A percentile compares a stretch with the other conserved stretches of the same genome.
These are phyloP conservation scores for Artemisia tridentata DNA, from an alignment of 129 eudicot species.

Conservation along the genomic window DNA sequence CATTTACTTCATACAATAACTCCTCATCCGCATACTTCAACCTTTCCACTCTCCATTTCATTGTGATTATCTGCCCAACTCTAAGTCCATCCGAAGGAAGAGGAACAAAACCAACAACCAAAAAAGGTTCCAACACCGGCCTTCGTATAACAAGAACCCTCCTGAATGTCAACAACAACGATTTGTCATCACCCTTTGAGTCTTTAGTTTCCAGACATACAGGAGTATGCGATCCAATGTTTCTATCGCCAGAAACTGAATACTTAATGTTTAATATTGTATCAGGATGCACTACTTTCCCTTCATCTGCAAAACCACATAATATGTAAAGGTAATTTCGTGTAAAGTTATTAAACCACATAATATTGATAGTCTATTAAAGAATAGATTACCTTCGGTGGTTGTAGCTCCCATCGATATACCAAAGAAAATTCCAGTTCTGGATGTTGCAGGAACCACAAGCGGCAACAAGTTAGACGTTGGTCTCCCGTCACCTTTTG, in stretches of 20 bases:
- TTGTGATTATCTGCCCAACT: slow-evolving; percentile 86
- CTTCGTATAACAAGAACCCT: slow-evolving; percentile 69
- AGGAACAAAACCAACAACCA: slow-evolving; percentile 93
- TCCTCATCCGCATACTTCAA: slow-evolving; percentile 58
- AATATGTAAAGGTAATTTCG: not conserved
- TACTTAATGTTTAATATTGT: slow-evolving; percentile 72
- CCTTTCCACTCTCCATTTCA: slow-evolving; percentile 94
- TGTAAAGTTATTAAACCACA: not conserved
- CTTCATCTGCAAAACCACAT: slow-evolving; percentile 57
- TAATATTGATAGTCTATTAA: not conserved
- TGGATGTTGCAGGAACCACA: slow-evolving; percentile 66
- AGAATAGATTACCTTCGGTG: slow-evolving; percentile 36
- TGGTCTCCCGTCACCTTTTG: slow-evolving; percentile 65
- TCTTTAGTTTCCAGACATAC: slow-evolving; percentile 37
- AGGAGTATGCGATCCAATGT: slow-evolving; percentile 77
- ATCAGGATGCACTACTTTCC: slow-evolving; percentile 36
- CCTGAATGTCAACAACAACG: slow-evolving; percentile 60
- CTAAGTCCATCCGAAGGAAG: slow-evolving; percentile 81
- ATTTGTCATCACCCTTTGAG: slow-evolving; percentile 32
- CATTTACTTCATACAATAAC: slow-evolving; percentile 81
- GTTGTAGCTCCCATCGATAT: slow-evolving; percentile 45
- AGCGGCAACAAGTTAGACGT: slow-evolving; percentile 75
- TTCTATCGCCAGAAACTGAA: slow-evolving; percentile 65
- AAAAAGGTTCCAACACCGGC: slow-evolving; percentile 87
- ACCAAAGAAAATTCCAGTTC: slow-evolving; percentile 72